A percentile compares a stretch with the other conserved stretches of the same genome.
Conservation (phyloP, 192 early-diverging fungal genomes). For the Coemansia furcata region DNA sequence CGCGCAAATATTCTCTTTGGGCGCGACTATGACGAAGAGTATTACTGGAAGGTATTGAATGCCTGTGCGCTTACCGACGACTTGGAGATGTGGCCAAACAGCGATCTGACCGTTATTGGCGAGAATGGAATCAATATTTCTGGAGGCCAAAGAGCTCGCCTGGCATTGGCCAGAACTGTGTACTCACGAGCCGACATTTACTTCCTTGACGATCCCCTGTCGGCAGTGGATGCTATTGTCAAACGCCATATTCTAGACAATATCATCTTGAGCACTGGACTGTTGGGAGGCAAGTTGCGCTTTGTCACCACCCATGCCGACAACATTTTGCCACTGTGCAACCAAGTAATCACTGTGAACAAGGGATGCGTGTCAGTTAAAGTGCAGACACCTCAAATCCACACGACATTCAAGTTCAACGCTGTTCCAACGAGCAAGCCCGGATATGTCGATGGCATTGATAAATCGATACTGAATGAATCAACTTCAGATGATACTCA, state of each 20-base stretch:
- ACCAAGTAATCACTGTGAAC: constrained; percentile 24
- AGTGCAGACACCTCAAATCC: constrained; percentile 37
- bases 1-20: constrained; percentile 86
- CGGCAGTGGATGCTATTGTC: constrained; percentile 66
- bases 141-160: constrained; percentile 68
- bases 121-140: constrained; percentile 71
- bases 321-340: constrained; percentile 18
- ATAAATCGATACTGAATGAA: neutral
- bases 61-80: constrained; percentile 65
- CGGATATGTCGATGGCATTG: neutral
- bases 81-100: constrained; percentile 58
- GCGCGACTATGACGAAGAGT: constrained; percentile 53
- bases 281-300: constrained; percentile 56
- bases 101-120: constrained; percentile 69
- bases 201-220: constrained; percentile 70
- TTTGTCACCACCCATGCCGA: constrained; percentile 44
- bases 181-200: constrained; percentile 69
- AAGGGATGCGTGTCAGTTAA: constrained; percentile 27
- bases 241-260: constrained; percentile 64
- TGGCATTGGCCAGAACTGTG: constrained; percentile 62
- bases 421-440: constrained; percentile 27
- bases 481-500: neutral
- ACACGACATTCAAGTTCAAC: neutral
- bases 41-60: constrained; percentile 60
- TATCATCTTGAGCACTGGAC: constrained; percentile 52